phyloP scores from a whole-genome alignment of 1,284 basidiomycete species.

The Irpex rosettiformis region DNA sequence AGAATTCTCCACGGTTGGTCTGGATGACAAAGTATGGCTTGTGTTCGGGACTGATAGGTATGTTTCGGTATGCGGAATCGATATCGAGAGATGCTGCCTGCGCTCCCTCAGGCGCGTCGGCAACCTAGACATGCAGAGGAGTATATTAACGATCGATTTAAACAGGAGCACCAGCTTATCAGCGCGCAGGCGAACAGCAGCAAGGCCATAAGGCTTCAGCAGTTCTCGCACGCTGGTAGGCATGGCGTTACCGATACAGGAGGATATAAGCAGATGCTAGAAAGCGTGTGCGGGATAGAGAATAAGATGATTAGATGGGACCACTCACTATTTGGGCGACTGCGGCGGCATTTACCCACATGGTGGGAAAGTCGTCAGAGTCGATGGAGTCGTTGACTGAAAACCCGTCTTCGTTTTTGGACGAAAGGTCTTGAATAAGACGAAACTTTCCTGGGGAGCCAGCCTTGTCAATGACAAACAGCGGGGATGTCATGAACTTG shows the following conservation, averaged over 20 bases:
- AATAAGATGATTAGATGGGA: neutral
- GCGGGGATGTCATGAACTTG: slow-evolving; percentile 21
- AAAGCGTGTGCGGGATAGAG: neutral
- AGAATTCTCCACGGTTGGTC: slow-evolving; percentile 27
- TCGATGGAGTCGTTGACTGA: slow-evolving; percentile 31
- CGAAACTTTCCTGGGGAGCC: slow-evolving; percentile 8
- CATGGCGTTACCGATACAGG: no score
- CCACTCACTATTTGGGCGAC: slow-evolving; percentile 31
- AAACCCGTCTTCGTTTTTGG: slow-evolving; percentile 7
- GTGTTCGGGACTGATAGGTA: slow-evolving; percentile 19
- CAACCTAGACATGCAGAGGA: slow-evolving; percentile 22
- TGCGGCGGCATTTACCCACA: slow-evolving; percentile 25
- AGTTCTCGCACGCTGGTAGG: neutral
- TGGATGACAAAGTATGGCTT: slow-evolving; percentile 19
- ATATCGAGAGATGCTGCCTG: slow-evolving; percentile 33
- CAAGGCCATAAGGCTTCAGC: neutral
- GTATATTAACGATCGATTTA: neutral
- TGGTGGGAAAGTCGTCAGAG: slow-evolving; percentile 29
- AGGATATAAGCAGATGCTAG: neutral
- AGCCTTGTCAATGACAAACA: slow-evolving; percentile 17
- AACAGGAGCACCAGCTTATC: neutral
- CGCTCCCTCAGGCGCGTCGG: slow-evolving; percentile 27
- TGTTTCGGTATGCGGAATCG: slow-evolving; percentile 30
- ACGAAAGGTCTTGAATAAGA: slow-evolving; percentile 8
- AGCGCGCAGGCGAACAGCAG: neutral